Percentiles rank a stretch among this genome's conserved stretches.
Conservation (phyloP, 2,329 filamentous ascomycete species). For the Aspergillus ibericus region DNA sequence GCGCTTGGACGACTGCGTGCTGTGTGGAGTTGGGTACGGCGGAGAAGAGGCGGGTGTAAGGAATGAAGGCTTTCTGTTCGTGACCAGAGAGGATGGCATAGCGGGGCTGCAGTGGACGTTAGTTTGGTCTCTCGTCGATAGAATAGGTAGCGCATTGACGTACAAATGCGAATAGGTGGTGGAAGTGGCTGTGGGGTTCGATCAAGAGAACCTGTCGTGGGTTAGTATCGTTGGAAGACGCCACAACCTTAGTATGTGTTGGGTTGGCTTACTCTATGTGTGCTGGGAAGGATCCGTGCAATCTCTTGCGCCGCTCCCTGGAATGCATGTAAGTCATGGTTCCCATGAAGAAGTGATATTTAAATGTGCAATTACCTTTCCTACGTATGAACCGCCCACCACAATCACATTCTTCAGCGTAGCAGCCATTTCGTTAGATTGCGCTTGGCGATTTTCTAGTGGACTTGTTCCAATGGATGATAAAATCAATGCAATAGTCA, state of each 20-base stretch:
- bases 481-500: not conserved
- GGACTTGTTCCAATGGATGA: not conserved
- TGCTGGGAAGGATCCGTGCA: slow-evolving; percentile 33
- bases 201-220: slow-evolving; percentile 30
- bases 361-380: slow-evolving; percentile 23
- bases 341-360: too few species aligned
- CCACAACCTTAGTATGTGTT: not conserved
- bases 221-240: not conserved
- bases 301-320: slow-evolving; percentile 36
- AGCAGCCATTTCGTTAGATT: slow-evolving; percentile 24
- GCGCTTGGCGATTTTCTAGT: not conserved
- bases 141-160: not conserved
- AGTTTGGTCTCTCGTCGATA: not conserved
- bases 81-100: slow-evolving; percentile 37
- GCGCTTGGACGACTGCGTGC: slow-evolving; percentile 34
- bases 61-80: slow-evolving; percentile 40
- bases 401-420: slow-evolving; percentile 38
- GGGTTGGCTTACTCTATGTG: slow-evolving; percentile 31
- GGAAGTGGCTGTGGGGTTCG: slow-evolving; percentile 38
- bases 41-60: slow-evolving; percentile 34
- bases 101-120: slow-evolving; percentile 25
- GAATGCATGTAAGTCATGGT: slow-evolving; percentile 8
- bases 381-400: slow-evolving; percentile 39
- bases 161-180: slow-evolving; percentile 39
- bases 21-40: slow-evolving; percentile 20